Evolutionary conservation across 305 asterid genomes (phyloP).

Genomic region (Fraxinus sp.): DNA sequence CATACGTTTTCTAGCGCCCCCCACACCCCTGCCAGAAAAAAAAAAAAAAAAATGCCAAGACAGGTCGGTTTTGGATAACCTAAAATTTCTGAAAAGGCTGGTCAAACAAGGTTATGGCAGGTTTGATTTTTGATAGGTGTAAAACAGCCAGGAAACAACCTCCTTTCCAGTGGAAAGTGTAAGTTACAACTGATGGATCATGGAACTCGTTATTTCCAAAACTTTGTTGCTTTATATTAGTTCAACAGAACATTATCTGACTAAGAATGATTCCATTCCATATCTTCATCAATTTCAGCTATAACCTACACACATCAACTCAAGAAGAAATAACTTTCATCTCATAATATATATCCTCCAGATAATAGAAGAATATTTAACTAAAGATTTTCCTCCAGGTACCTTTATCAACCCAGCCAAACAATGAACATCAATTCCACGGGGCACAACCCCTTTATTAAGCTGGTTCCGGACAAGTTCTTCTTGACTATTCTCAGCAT

Average conservation of each 20-base stretch:
- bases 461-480: conserved; percentile 60
- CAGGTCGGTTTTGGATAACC: not conserved
- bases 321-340: not conserved
- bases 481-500: conserved; percentile 69
- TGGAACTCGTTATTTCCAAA: not conserved
- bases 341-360: not conserved
- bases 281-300: not conserved
- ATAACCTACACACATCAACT: not conserved
- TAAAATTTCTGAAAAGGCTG: not conserved
- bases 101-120: not conserved
- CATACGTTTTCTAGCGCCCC: not conserved
- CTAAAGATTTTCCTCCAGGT: not conserved
- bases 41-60: too few species aligned
- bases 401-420: conserved; percentile 86
- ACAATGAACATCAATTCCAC: conserved; percentile 77
- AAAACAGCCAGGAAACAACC: not conserved
- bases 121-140: not conserved
- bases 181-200: not conserved
- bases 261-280: not conserved
- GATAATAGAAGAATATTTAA: not conserved
- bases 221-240: not conserved
- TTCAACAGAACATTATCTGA: not conserved
- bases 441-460: conserved; percentile 66
- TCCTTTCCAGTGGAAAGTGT: not conserved
- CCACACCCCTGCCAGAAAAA: too few species aligned